Conservation (phyloP, 2,329 filamentous ascomycete species). For the Penicillium sp. region DNA sequence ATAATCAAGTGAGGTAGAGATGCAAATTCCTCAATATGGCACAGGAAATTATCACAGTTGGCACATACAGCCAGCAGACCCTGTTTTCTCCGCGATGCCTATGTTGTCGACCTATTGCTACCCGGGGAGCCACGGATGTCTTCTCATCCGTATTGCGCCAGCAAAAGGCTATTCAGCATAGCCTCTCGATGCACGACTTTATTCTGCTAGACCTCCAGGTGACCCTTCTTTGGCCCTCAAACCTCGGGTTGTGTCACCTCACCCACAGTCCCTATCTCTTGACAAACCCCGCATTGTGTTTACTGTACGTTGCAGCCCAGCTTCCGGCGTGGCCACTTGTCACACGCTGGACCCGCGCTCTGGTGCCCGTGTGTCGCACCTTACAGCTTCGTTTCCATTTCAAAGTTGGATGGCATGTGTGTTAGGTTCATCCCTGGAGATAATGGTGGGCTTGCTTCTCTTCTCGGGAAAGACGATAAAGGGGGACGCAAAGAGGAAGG, state of each 20-base stretch:
- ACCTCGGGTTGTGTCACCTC: constrained; percentile 14
- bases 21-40: too few relatives aligned
- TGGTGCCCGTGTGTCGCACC: neutral
- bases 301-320: constrained; percentile 59
- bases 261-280: constrained; percentile 12
- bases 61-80: too few relatives aligned
- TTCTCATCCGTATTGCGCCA: too few relatives aligned
- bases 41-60: neutral
- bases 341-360: constrained; percentile 19
- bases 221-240: constrained; percentile 23
- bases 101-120: neutral
- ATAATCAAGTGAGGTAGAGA: too few relatives aligned
- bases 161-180: neutral
- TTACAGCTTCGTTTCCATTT: neutral
- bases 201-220: constrained; percentile 19
- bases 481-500: neutral
- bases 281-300: constrained; percentile 46
- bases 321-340: constrained; percentile 52
- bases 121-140: neutral
- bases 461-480: neutral
- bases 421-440: neutral
- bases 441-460: neutral
- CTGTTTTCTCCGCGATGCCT: too few relatives aligned
- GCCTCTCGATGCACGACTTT: constrained; percentile 5
- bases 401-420: neutral